Percentiles rank a stretch among this genome's conserved stretches.
Evolutionary conservation across 2,329 filamentous ascomycete species (phyloP).

Genomic region (Cadophora sp.): DNA sequence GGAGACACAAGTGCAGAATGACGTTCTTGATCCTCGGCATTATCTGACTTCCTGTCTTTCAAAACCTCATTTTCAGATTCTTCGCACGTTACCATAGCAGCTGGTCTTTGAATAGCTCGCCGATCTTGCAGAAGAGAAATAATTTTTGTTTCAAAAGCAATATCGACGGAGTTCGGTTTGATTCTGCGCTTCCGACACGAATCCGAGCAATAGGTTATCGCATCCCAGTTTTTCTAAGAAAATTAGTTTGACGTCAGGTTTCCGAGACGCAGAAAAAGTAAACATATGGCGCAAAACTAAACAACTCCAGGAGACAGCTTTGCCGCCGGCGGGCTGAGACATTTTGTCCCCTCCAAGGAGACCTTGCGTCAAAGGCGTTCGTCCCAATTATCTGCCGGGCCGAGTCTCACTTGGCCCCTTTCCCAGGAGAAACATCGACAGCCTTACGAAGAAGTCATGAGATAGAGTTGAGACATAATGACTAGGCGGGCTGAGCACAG

Average conservation of each 20-base stretch:
- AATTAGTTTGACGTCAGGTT: neutral
- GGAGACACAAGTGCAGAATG: neutral
- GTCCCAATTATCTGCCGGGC: neutral
- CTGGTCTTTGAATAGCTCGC: constrained; percentile 10
- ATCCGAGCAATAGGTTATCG: constrained; percentile 28
- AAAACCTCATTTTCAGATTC: constrained; percentile 23
- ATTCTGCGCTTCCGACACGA: constrained; percentile 31
- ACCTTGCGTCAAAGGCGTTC: neutral
- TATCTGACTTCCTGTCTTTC: constrained; percentile 7
- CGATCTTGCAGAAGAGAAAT: constrained; percentile 21
- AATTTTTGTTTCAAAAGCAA: constrained; percentile 26
- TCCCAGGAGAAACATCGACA: neutral
- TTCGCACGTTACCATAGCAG: constrained; percentile 27
- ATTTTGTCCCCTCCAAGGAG: constrained; percentile 2
- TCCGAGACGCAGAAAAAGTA: neutral
- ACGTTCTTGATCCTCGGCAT: neutral
- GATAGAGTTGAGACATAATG: neutral
- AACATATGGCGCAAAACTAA: neutral
- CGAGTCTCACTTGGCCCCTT: constrained; percentile 19
- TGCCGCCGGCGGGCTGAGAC: constrained; percentile 4
- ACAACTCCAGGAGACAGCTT: neutral
- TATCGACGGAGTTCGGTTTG: constrained; percentile 25
- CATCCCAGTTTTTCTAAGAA: constrained; percentile 29
- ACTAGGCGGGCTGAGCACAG: neutral
- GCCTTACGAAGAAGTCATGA: constrained; percentile 12